A percentile compares a stretch with the other conserved stretches of the same genome.
Evolutionary conservation across 352 stramenopile species (phyloP).

Genomic region (Detonula confervacea): DNA sequence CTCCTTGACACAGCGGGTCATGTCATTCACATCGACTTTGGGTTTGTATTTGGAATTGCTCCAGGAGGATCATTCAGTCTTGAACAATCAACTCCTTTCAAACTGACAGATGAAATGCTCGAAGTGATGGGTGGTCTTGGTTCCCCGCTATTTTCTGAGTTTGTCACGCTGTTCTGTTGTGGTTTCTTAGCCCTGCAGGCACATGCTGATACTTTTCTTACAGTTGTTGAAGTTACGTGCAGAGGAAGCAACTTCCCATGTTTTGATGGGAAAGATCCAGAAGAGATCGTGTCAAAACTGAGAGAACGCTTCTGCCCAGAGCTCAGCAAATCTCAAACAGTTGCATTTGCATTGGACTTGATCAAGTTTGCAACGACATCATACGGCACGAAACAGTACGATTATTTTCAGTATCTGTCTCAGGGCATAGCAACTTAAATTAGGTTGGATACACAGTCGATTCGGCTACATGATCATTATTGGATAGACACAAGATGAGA

Average conservation of each 20-base stretch:
- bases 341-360: slow-evolving; percentile 76
- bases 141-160: slow-evolving; percentile 92
- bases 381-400: slow-evolving; percentile 83
- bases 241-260: slow-evolving; percentile 95
- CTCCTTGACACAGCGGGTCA: slow-evolving; percentile 95
- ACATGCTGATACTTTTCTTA: slow-evolving; percentile 94
- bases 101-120: slow-evolving; percentile 97
- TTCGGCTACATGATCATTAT: too few species aligned
- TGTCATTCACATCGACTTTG: slow-evolving; percentile 98
- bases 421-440: slow-evolving; percentile 82
- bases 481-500: too few species aligned
- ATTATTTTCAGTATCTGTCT: slow-evolving; percentile 84
- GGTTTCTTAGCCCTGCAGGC: slow-evolving; percentile 96
- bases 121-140: slow-evolving; percentile 86
- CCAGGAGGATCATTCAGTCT: slow-evolving; percentile 86
- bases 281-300: slow-evolving; percentile 75
- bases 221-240: slow-evolving; percentile 97
- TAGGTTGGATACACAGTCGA: too few species aligned
- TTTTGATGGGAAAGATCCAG: slow-evolving; percentile 86
- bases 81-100: slow-evolving; percentile 98
- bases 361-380: slow-evolving; percentile 78
- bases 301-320: slow-evolving; percentile 77
- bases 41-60: slow-evolving; percentile 94
- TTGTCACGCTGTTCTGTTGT: slow-evolving; percentile 95
- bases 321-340: slow-evolving; percentile 77